These are phyloP conservation scores for Primulina eburnea DNA, from an alignment of 257 asterid species.

Conservation along the genomic window DNA sequence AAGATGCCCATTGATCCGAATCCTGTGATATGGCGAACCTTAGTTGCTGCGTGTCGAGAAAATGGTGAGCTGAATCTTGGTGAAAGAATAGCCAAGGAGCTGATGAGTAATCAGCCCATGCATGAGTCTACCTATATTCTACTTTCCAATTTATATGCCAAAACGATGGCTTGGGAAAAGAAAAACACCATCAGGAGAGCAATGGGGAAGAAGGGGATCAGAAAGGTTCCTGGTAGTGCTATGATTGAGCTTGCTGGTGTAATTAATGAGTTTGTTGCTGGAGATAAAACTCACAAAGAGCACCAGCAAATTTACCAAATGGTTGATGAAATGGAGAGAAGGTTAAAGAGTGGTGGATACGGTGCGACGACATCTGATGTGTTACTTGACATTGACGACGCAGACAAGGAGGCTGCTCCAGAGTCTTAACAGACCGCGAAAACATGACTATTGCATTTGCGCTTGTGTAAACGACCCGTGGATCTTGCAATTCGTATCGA, in stretches of 20 bases:
- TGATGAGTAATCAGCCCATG: conserved; percentile 53
- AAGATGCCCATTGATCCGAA: conserved; percentile 66
- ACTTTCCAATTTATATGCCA: conserved; percentile 63
- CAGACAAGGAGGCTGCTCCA: conserved; percentile 58
- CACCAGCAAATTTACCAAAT: conserved; percentile 38
- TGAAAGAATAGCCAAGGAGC: conserved; percentile 45
- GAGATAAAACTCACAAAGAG: conserved; percentile 46
- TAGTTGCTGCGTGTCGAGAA: conserved; percentile 50
- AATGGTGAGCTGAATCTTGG: conserved; percentile 53
- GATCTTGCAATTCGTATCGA: neutral
- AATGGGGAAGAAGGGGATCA: conserved; percentile 67
- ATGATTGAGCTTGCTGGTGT: conserved; percentile 58
- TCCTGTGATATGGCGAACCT: conserved; percentile 61
- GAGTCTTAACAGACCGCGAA: conserved; percentile 44
- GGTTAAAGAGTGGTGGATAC: conserved; percentile 43
- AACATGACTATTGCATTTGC: conserved; percentile 65
- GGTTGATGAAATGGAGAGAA: conserved; percentile 60
- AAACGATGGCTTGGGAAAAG: conserved; percentile 60
- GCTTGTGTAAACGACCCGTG: neutral
- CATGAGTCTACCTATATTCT: conserved; percentile 62
- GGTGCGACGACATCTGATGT: conserved; percentile 34
- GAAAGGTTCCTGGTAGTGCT: conserved; percentile 74
- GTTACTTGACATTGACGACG: conserved; percentile 40
- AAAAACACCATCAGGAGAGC: conserved; percentile 53
- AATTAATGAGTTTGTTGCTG: conserved; percentile 52